Evolutionary conservation across 2,329 filamentous ascomycete genomes (phyloP).

Genomic region (Dactylellina leptospora): DNA sequence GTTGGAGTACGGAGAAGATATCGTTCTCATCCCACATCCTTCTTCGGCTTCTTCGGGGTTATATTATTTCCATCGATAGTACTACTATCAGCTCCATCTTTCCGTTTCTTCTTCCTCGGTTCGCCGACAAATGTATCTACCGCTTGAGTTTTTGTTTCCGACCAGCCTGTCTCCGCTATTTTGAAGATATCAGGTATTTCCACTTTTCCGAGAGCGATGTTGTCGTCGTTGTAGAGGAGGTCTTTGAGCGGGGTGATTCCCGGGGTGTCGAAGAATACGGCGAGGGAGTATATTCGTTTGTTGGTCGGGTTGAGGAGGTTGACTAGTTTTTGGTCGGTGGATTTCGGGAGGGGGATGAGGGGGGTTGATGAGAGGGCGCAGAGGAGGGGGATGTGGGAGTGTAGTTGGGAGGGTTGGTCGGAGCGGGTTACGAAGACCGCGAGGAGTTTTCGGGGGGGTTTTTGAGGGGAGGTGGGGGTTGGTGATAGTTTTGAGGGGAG

Average conservation of each 20-base stretch:
- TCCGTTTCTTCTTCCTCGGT: conserved; percentile 11
- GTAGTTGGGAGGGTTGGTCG: conserved; percentile 68
- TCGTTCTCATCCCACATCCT: background rate
- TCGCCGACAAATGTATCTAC: conserved; percentile 28
- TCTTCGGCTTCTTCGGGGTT: conserved; percentile 14
- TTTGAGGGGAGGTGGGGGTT: background rate
- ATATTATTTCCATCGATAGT: background rate
- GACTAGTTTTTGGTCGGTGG: conserved; percentile 69
- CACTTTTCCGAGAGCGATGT: conserved; percentile 17
- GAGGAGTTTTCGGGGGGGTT: conserved; percentile 56
- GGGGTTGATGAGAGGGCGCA: conserved; percentile 65
- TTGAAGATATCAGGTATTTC: conserved; percentile 17
- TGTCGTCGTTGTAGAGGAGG: conserved; percentile 4
- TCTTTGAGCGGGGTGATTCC: background rate
- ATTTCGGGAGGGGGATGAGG: conserved; percentile 71
- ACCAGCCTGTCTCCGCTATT: conserved; percentile 11
- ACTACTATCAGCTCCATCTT: background rate
- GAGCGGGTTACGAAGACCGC: conserved; percentile 69
- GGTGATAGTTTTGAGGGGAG: conserved; percentile 13
- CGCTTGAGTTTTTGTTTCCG: conserved; percentile 20
- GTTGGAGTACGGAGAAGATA: background rate
- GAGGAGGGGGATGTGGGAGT: conserved; percentile 70
- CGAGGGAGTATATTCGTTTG: conserved; percentile 58
- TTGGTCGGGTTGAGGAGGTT: conserved; percentile 64
- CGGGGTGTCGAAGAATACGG: conserved; percentile 13